Percentiles rank a stretch among this genome's conserved stretches.
Conservation (phyloP, 2,329 filamentous ascomycete species). For the Trichoderma arundinaceum region DNA sequence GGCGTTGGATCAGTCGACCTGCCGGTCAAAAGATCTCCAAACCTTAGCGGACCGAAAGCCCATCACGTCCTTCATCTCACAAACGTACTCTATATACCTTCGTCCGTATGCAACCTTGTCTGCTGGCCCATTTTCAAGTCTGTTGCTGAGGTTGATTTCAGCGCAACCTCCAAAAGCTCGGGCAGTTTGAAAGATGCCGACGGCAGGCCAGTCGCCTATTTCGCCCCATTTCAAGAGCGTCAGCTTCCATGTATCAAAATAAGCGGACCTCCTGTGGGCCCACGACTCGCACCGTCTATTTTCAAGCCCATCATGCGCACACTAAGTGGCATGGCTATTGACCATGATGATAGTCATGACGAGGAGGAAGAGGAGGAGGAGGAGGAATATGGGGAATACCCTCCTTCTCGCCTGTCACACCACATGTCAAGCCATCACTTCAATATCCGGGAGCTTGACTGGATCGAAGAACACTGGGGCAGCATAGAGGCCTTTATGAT, state of each 20-base stretch:
- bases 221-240: not conserved
- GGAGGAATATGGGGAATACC: too few species aligned
- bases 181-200: not conserved
- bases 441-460: too few species aligned
- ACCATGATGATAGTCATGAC: not conserved
- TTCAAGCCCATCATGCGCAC: not conserved
- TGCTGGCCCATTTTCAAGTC: not conserved
- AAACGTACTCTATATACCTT: constrained; percentile 3
- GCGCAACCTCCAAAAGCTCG: not conserved
- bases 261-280: not conserved
- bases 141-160: not conserved
- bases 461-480: too few species aligned
- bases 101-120: not conserved
- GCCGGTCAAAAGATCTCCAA: not conserved
- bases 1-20: constrained; percentile 18
- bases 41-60: not conserved
- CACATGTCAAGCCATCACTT: too few species aligned
- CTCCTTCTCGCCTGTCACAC: too few species aligned
- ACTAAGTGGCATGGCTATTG: not conserved
- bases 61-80: not conserved
- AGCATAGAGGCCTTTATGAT: too few species aligned
- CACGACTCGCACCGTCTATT: not conserved
- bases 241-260: not conserved
- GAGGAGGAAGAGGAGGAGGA: not conserved
- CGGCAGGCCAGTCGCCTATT: not conserved